phyloP scores from a whole-genome alignment of 192 early-diverging fungal genomes.

The Thamnidium elegans region DNA sequence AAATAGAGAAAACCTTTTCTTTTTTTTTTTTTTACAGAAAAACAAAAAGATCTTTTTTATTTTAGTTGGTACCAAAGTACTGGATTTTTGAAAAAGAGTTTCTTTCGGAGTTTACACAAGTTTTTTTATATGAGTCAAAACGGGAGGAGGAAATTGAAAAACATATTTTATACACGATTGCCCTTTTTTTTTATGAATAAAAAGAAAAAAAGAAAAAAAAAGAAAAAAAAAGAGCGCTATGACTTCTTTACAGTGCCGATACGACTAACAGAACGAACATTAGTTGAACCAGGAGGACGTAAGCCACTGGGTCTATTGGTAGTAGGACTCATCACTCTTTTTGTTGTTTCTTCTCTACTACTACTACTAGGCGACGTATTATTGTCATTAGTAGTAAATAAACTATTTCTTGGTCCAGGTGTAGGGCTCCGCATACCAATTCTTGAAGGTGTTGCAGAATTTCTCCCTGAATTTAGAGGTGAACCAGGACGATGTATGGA shows the following conservation, averaged over 20 bases:
- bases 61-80: no score
- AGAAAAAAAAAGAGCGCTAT: neutral
- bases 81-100: no score
- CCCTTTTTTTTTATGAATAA: neutral
- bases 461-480: neutral
- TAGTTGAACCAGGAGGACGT: slow-evolving; percentile 9
- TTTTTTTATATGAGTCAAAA: no score
- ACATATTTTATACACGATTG: no score
- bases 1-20: no score
- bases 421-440: slow-evolving; percentile 10
- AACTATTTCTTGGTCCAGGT: slow-evolving; percentile 13
- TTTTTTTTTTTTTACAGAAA: no score
- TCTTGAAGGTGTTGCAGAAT: neutral
- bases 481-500: neutral
- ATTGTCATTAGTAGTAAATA: neutral
- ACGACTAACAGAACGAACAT: slow-evolving; percentile 1
- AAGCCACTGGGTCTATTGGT: slow-evolving; percentile 5
- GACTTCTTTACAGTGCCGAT: slow-evolving; percentile 9
- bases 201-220: no score
- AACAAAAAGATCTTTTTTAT: no score
- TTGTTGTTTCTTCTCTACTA: neutral
- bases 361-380: neutral
- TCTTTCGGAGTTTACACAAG: no score
- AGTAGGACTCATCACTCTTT: slow-evolving; percentile 11
- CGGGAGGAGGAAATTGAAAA: no score